Evolutionary conservation across 179 eudicot genomes (phyloP).

Genomic region (Beta corolliflora): DNA sequence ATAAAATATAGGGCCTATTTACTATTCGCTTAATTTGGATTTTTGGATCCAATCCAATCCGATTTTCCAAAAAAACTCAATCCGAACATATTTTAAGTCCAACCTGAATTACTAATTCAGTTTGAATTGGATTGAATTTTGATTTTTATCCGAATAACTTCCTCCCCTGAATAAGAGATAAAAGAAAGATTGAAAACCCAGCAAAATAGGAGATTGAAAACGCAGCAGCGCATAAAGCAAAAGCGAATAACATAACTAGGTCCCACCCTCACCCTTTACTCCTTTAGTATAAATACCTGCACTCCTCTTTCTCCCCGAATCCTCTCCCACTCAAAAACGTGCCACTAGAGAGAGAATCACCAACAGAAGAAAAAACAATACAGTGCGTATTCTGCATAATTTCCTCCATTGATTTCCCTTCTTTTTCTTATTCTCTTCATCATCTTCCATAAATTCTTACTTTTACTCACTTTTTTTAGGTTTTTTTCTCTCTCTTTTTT

Average conservation of each 20-base stretch:
- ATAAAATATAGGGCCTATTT: too few species aligned
- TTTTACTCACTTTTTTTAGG: not conserved
- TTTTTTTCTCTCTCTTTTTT: not conserved
- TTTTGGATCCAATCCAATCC: too few species aligned
- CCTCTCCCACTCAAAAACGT: not conserved
- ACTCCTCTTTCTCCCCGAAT: not conserved
- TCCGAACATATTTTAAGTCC: too few species aligned
- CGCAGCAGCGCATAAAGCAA: not conserved
- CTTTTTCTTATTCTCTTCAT: too few species aligned
- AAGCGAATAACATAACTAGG: not conserved
- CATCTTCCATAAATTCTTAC: too few species aligned
- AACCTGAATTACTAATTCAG: too few species aligned
- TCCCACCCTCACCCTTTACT: slow-evolving; percentile 8
- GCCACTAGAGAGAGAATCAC: not conserved
- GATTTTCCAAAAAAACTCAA: too few species aligned
- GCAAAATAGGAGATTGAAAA: not conserved
- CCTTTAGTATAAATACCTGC: slow-evolving; percentile 18
- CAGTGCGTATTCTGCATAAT: not conserved
- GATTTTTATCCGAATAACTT: too few species aligned
- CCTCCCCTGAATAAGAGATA: not conserved
- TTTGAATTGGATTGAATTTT: too few species aligned
- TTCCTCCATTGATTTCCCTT: not conserved
- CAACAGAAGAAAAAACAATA: not conserved
- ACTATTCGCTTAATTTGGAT: too few species aligned
- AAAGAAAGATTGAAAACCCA: not conserved